Conservation (phyloP, 148 eudicot genomes). For the Amaranthus hypochondriacus region DNA sequence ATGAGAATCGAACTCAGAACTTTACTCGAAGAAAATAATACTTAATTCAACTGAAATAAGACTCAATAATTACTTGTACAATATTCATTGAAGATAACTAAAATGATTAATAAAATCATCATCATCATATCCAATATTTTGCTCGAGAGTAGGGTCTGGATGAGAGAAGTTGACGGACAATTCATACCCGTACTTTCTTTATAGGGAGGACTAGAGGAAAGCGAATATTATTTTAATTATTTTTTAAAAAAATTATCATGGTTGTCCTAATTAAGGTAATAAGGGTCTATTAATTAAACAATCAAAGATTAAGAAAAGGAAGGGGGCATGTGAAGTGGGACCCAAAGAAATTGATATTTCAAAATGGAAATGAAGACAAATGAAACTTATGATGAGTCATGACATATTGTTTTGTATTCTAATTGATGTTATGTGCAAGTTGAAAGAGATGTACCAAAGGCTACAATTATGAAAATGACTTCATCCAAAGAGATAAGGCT, state of each 20-base stretch:
- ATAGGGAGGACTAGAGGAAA: no score
- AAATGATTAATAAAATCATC: no score
- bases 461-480: constrained; percentile 23
- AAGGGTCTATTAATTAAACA: constrained; percentile 24
- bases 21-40: no score
- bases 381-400: not conserved
- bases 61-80: no score
- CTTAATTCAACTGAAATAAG: no score
- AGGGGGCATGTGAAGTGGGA: constrained; percentile 26
- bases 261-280: not conserved
- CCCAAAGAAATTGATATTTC: constrained; percentile 23
- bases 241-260: not conserved
- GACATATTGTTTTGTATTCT: constrained; percentile 2
- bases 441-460: constrained; percentile 22
- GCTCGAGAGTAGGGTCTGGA: no score
- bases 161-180: no score
- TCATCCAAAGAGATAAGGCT: constrained; percentile 15
- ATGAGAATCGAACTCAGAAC: no score
- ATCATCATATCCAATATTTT: no score
- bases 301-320: not conserved
- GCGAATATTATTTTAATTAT: not conserved
- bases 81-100: no score
- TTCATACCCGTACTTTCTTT: no score
- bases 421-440: constrained; percentile 22
- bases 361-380: constrained; percentile 27